Evolutionary conservation across 768 basidiomycete genomes (phyloP).

Genomic region (Sarcodon aspratus): DNA sequence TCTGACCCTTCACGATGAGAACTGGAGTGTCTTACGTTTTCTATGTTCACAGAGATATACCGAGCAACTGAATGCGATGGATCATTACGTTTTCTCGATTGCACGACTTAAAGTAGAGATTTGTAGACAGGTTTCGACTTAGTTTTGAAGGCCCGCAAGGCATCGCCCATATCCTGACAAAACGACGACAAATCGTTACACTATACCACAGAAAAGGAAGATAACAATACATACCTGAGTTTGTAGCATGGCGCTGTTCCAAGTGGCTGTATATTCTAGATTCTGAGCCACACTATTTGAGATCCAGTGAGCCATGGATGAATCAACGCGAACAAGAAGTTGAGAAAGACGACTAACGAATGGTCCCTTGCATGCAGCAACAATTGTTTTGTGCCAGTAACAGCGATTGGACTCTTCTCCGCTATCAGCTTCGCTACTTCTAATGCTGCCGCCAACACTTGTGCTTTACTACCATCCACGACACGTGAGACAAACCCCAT

Average conservation of each 20-base stretch:
- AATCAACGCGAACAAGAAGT: not conserved
- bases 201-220: too few relatives aligned
- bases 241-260: slow-evolving; percentile 45
- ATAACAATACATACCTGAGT: slow-evolving; percentile 19
- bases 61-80: too few relatives aligned
- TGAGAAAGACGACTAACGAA: slow-evolving; percentile 29
- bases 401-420: slow-evolving; percentile 70
- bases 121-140: too few relatives aligned
- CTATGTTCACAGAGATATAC: too few relatives aligned
- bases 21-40: too few relatives aligned
- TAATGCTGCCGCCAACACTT: slow-evolving; percentile 59
- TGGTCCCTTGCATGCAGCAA: slow-evolving; percentile 75
- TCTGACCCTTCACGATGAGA: too few relatives aligned
- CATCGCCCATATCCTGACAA: too few relatives aligned
- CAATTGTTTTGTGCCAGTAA: slow-evolving; percentile 65
- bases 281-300: slow-evolving; percentile 28
- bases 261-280: slow-evolving; percentile 43
- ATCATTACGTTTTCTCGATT: too few relatives aligned
- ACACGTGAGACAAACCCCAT: slow-evolving; percentile 70
- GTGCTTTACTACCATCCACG: slow-evolving; percentile 51
- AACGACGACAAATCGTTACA: too few relatives aligned
- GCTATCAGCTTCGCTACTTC: slow-evolving; percentile 56
- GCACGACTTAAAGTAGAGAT: too few relatives aligned
- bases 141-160: too few relatives aligned
- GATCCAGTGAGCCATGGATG: not conserved